Conservation (phyloP, 306 rosid genomes). For the Nissolia schottii region DNA sequence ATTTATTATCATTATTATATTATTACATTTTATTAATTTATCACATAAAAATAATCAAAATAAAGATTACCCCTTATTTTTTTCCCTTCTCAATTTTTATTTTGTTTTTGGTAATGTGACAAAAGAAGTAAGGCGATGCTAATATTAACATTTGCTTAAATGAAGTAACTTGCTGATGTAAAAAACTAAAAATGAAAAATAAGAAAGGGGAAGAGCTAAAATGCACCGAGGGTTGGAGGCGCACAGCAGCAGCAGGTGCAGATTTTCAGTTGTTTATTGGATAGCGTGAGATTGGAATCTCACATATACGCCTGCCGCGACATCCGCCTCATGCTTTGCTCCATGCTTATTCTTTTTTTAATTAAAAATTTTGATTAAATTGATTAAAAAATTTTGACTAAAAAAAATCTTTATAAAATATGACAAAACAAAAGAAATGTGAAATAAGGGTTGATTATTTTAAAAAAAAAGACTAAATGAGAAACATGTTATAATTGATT, state of each 20-base stretch:
- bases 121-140: neutral
- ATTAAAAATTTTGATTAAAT: no score
- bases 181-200: neutral
- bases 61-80: no score
- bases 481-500: no score
- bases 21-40: no score
- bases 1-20: no score
- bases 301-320: neutral
- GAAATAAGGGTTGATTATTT: no score
- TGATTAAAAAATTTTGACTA: no score
- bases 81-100: neutral
- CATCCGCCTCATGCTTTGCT: conserved; percentile 2
- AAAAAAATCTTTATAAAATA: no score
- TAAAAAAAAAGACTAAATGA: no score
- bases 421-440: no score
- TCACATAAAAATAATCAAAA: no score
- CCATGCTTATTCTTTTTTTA: no score
- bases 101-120: neutral
- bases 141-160: neutral
- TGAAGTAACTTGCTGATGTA: neutral
- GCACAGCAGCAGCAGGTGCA: neutral
- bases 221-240: conserved; percentile 10
- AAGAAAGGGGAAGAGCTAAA: neutral
- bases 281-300: conserved; percentile 22
- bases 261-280: conserved; percentile 13